phyloP scores from a whole-genome alignment of 352 stramenopile species.

The Pythium inflatum region DNA sequence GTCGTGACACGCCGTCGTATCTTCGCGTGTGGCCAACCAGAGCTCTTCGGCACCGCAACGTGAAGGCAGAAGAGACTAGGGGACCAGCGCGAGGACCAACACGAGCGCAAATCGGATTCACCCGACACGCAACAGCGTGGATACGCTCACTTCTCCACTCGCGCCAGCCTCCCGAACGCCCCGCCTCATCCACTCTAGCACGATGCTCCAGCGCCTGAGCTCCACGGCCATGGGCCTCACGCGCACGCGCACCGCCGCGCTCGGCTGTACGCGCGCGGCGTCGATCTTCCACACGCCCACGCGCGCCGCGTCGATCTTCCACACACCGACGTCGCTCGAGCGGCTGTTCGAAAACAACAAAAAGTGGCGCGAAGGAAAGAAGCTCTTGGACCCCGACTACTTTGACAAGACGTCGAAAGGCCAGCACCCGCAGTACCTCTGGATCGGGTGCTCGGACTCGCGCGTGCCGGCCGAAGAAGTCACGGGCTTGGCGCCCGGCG shows the following conservation, averaged over 20 bases:
- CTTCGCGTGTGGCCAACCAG: not conserved
- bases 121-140: no score
- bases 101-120: not conserved
- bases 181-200: not conserved
- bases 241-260: not conserved
- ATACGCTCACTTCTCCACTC: no score
- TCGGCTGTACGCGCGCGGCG: not conserved
- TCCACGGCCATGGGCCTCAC: not conserved
- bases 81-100: not conserved
- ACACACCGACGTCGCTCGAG: conserved; percentile 38
- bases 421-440: conserved; percentile 77
- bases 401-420: conserved; percentile 56
- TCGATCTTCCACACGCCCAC: not conserved
- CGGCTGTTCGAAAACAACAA: conserved; percentile 56
- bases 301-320: conserved; percentile 14
- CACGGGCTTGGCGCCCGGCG: conserved; percentile 57
- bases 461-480: conserved; percentile 74
- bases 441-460: conserved; percentile 80
- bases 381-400: conserved; percentile 49
- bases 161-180: not conserved
- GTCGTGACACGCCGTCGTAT: not conserved
- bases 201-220: not conserved
- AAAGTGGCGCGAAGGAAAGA: conserved; percentile 53
- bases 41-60: not conserved
- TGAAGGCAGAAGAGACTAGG: not conserved